Percentiles rank a stretch among this genome's conserved stretches.
Conservation (phyloP, 495 filamentous ascomycete genomes). For the Hypoxylon fragiforme region DNA sequence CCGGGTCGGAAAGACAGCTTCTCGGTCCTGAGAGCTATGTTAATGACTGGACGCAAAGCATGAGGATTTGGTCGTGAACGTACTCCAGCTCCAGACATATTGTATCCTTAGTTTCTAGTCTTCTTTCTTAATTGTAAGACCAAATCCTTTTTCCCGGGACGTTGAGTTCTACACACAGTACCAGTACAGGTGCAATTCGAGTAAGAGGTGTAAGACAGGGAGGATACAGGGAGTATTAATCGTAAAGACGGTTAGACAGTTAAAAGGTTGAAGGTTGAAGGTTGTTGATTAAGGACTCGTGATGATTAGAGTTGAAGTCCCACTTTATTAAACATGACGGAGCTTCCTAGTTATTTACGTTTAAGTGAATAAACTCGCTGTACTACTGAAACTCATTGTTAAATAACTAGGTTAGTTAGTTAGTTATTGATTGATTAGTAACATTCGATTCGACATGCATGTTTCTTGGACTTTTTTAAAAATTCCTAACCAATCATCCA, state of each 20-base stretch:
- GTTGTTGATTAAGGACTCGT: background rate
- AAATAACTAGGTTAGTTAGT: background rate
- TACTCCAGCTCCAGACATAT: conserved; percentile 66
- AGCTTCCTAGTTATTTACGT: background rate
- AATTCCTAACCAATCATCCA: background rate
- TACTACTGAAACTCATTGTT: too few species aligned
- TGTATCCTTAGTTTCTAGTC: conserved; percentile 23
- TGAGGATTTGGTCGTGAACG: conserved; percentile 21
- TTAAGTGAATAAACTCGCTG: too few species aligned
- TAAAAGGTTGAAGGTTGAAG: too few species aligned
- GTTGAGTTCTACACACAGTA: background rate
- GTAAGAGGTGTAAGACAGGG: too few species aligned
- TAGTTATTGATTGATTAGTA: background rate
- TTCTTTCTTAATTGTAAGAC: background rate
- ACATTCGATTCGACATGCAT: too few species aligned
- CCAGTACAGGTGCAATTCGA: background rate
- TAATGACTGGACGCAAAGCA: conserved; percentile 12
- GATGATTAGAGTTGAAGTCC: conserved; percentile 13
- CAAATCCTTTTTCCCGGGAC: background rate
- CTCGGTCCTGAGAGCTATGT: conserved; percentile 63
- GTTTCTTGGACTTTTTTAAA: background rate
- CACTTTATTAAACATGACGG: conserved; percentile 9
- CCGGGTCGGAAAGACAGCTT: conserved; percentile 96
- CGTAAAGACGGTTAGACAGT: too few species aligned
- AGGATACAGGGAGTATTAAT: too few species aligned